These are phyloP conservation scores for Xylaria arbuscula DNA, from an alignment of 2,329 filamentous ascomycete species.

Conservation along the genomic window DNA sequence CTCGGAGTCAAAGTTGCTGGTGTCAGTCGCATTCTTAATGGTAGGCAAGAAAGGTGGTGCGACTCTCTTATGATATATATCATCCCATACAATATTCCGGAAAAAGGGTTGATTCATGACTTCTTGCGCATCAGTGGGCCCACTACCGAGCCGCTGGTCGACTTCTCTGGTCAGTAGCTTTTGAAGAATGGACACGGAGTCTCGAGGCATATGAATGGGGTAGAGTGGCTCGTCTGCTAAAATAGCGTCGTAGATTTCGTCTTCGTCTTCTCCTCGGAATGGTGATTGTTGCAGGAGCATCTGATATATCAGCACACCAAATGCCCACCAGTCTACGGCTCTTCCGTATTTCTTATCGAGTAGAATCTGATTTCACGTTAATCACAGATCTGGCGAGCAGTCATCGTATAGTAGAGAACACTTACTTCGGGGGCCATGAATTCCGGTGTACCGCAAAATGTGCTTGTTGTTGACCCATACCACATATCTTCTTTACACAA, in stretches of 20 bases:
- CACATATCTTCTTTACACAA: conserved; percentile 99
- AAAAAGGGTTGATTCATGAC: conserved; percentile 99
- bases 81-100: conserved; percentile 97
- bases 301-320: conserved; percentile 98
- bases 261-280: conserved; percentile 98
- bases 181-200: conserved; percentile 96
- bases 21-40: conserved; percentile 93
- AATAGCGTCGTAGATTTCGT: conserved; percentile 99
- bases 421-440: conserved; percentile 98
- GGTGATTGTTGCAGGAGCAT: conserved; percentile 99
- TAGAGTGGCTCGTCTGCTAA: conserved; percentile 97
- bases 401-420: conserved; percentile 13
- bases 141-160: conserved; percentile 90
- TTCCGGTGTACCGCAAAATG: conserved; percentile 98
- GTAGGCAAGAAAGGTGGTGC: conserved; percentile 88
- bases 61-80: conserved; percentile 95
- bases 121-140: conserved; percentile 96
- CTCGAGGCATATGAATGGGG: conserved; percentile 97
- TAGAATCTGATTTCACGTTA: conserved; percentile 74
- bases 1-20: conserved; percentile 99
- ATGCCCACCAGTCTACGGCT: conserved; percentile 99
- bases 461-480: conserved; percentile 96
- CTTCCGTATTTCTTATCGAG: conserved; percentile 98
- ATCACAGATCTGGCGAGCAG: conserved; percentile 28
- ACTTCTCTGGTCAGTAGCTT: conserved; percentile 96